These are phyloP conservation scores for Kuraishia borneana DNA, from an alignment of 805 yeast species.

Conservation along the genomic window DNA sequence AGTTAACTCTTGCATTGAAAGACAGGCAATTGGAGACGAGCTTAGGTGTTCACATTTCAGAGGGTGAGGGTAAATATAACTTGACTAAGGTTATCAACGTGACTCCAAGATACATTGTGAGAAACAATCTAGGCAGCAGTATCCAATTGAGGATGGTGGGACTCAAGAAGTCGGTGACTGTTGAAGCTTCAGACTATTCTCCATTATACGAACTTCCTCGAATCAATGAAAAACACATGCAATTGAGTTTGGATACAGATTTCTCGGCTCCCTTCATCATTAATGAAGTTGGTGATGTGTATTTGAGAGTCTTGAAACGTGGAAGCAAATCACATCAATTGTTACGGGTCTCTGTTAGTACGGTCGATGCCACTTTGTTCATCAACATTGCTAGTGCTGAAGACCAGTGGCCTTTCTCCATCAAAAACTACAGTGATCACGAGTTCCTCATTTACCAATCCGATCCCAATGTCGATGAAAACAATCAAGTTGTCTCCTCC, in stretches of 20 bases:
- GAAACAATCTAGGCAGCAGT: slow-evolving; percentile 45
- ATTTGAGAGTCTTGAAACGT: slow-evolving; percentile 55
- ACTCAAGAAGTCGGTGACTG: slow-evolving; percentile 33
- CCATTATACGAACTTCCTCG: slow-evolving; percentile 61
- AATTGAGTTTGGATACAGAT: slow-evolving; percentile 38
- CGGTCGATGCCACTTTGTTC: slow-evolving; percentile 79
- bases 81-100: slow-evolving; percentile 68
- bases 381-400: slow-evolving; percentile 64
- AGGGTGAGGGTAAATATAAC: slow-evolving; percentile 79
- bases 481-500: slow-evolving; percentile 44
- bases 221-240: slow-evolving; percentile 44
- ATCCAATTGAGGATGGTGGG: slow-evolving; percentile 62
- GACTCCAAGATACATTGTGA: slow-evolving; percentile 72
- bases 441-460: slow-evolving; percentile 82
- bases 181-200: slow-evolving; percentile 32
- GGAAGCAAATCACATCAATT: slow-evolving; percentile 43
- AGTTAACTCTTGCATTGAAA: slow-evolving; percentile 30
- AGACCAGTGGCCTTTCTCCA: slow-evolving; percentile 84
- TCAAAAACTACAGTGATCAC: slow-evolving; percentile 80
- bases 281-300: slow-evolving; percentile 74
- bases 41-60: slow-evolving; percentile 63
- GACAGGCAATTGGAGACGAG: slow-evolving; percentile 51
- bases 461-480: slow-evolving; percentile 59
- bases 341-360: slow-evolving; percentile 57
- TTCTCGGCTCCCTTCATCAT: slow-evolving; percentile 89